A percentile compares a stretch with the other conserved stretches of the same genome.
Evolutionary conservation across 2,329 filamentous ascomycete genomes (phyloP).

Genomic region (Onygena corvina): DNA sequence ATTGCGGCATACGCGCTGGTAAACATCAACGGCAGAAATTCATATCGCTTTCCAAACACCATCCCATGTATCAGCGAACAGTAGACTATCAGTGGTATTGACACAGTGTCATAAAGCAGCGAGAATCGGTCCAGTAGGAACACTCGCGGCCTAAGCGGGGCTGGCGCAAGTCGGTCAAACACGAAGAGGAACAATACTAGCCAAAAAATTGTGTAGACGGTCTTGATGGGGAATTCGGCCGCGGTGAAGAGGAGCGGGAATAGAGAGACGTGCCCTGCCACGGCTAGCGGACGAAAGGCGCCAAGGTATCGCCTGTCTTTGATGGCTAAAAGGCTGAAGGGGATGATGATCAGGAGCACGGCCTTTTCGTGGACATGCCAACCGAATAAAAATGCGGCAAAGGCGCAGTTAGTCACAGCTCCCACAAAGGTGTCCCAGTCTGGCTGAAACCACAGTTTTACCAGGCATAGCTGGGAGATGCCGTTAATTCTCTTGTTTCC

Average conservation of each 20-base stretch:
- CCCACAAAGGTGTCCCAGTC: conserved; percentile 85
- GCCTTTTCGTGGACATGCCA: conserved; percentile 99
- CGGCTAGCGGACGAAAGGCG: conserved; percentile 81
- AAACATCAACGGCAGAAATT: conserved; percentile 94
- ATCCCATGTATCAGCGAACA: conserved; percentile 71
- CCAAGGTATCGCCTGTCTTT: conserved; percentile 81
- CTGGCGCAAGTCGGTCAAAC: conserved; percentile 79
- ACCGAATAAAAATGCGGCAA: conserved; percentile 91
- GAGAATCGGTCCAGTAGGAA: conserved; percentile 88
- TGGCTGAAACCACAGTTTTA: conserved; percentile 69
- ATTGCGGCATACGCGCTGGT: conserved; percentile 88
- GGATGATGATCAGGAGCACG: conserved; percentile 83
- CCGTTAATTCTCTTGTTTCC: conserved; percentile 12
- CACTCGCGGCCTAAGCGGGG: conserved; percentile 63
- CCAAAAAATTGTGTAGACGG: conserved; percentile 85
- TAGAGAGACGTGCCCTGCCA: conserved; percentile 86
- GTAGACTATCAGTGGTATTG: conserved; percentile 80
- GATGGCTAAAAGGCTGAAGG: conserved; percentile 84
- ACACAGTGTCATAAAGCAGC: conserved; percentile 75
- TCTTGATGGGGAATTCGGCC: conserved; percentile 88
- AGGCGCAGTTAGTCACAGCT: conserved; percentile 81
- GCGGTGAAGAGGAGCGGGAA: conserved; percentile 89
- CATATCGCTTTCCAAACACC: conserved; percentile 65
- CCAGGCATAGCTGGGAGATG: conserved; percentile 49
- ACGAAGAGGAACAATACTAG: conserved; percentile 70